A percentile compares a stretch with the other conserved stretches of the same genome.
phyloP scores from a whole-genome alignment of 2,329 filamentous ascomycete species.

The Fusarium euwallaceae region DNA sequence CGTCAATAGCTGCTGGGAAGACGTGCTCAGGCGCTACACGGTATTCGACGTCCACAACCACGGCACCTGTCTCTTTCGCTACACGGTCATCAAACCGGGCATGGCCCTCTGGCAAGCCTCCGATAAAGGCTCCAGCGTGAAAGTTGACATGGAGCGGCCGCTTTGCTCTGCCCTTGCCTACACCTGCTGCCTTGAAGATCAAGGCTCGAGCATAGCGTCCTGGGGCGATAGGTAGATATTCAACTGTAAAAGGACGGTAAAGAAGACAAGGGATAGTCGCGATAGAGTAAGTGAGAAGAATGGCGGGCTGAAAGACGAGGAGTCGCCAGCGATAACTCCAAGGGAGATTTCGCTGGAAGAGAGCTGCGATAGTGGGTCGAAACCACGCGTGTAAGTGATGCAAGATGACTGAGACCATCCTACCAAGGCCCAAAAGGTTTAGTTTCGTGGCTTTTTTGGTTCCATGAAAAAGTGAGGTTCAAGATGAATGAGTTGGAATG shows the following conservation, averaged over 20 bases:
- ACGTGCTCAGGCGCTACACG: slow-evolving; percentile 64
- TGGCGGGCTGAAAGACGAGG: slow-evolving; percentile 58
- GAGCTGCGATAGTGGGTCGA: slow-evolving; percentile 49
- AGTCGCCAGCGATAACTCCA: slow-evolving; percentile 58
- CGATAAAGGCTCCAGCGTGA: slow-evolving; percentile 60
- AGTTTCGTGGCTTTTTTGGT: neutral
- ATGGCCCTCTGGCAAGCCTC: slow-evolving; percentile 57
- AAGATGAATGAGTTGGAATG: neutral
- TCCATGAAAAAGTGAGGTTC: neutral
- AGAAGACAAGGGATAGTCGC: slow-evolving; percentile 54
- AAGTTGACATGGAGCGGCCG: slow-evolving; percentile 60
- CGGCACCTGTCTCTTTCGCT: slow-evolving; percentile 55
- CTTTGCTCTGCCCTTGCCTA: slow-evolving; percentile 35
- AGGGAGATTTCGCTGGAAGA: slow-evolving; percentile 54
- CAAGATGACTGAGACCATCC: slow-evolving; percentile 15
- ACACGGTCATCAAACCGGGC: slow-evolving; percentile 52
- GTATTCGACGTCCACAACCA: slow-evolving; percentile 65
- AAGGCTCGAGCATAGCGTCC: slow-evolving; percentile 49
- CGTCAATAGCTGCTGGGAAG: slow-evolving; percentile 63
- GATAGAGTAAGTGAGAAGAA: slow-evolving; percentile 54
- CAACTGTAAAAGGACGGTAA: slow-evolving; percentile 50
- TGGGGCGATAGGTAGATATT: slow-evolving; percentile 50
- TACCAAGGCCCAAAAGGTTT: neutral
- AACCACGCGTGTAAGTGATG: slow-evolving; percentile 39
- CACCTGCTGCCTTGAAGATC: slow-evolving; percentile 49